These are phyloP conservation scores for Eimeria falciformis DNA, from an alignment of 169 alveolate genomes.

Conservation along the genomic window DNA sequence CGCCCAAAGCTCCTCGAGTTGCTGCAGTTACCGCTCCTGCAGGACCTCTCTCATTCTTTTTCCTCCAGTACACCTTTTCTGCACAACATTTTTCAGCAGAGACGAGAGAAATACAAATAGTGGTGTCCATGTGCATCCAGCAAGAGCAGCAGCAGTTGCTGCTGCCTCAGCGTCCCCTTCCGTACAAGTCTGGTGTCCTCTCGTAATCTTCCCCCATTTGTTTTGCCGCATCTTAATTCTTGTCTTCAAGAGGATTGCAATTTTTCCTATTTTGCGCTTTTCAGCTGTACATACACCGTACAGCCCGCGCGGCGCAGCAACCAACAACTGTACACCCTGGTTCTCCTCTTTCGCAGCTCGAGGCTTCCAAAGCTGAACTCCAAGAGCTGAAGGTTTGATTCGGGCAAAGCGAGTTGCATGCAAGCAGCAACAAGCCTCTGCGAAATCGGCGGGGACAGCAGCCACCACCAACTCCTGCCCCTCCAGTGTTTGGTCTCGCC, in stretches of 20 bases:
- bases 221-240: neutral
- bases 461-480: slow-evolving; percentile 1
- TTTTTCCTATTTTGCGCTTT: too few species aligned
- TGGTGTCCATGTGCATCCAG: too few species aligned
- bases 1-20: neutral
- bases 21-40: slow-evolving; percentile 42
- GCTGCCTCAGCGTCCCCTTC: slow-evolving; percentile 49
- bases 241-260: neutral
- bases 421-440: slow-evolving; percentile 37
- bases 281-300: neutral
- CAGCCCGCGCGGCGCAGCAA: too few species aligned
- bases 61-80: too few species aligned
- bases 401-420: neutral
- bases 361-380: slow-evolving; percentile 62
- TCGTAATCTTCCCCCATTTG: neutral
- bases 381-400: neutral
- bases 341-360: neutral
- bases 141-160: slow-evolving; percentile 54
- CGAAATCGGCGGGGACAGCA: too few species aligned
- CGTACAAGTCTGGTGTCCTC: neutral
- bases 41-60: neutral
- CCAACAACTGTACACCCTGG: too few species aligned
- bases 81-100: too few species aligned
- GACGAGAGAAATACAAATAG: too few species aligned
- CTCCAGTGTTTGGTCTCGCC: too few species aligned